A percentile compares a stretch with the other conserved stretches of the same genome.
Evolutionary conservation across 345 rosid species (phyloP).

Genomic region (Brassica rapa): DNA sequence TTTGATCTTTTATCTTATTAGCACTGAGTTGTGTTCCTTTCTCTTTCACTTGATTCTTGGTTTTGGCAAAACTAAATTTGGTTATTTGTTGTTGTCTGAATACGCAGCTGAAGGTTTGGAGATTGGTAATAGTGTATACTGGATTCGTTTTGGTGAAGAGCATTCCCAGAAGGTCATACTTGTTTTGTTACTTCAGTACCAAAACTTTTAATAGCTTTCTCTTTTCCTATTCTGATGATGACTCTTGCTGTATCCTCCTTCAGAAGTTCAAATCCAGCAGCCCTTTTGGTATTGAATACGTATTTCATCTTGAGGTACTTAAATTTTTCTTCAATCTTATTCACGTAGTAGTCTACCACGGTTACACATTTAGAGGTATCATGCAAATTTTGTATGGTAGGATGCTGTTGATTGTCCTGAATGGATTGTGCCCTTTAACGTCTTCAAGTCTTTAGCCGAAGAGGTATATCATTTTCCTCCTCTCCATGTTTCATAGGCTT

Average conservation of each 20-base stretch:
- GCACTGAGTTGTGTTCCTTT: too few species aligned
- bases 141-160: constrained; percentile 88
- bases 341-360: constrained; percentile 8
- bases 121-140: constrained; percentile 82
- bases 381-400: constrained; percentile 43
- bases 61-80: constrained; percentile 23
- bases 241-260: constrained; percentile 26
- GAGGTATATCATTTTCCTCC: constrained; percentile 53
- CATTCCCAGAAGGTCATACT: constrained; percentile 66
- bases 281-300: constrained; percentile 86
- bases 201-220: neutral
- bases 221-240: constrained; percentile 14
- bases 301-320: constrained; percentile 90
- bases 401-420: constrained; percentile 99
- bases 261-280: constrained; percentile 82
- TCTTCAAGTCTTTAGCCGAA: constrained; percentile 90
- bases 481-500: neutral
- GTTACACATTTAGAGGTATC: constrained; percentile 2
- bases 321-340: neutral
- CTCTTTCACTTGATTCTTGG: neutral
- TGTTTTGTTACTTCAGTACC: neutral
- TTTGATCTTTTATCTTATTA: too few species aligned
- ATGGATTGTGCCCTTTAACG: constrained; percentile 92
- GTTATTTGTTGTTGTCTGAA: constrained; percentile 31
- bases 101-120: constrained; percentile 71